Evolutionary conservation across 306 rosid species (phyloP), one percentile per base, ranked within the genome.

Genomic region (Citrullus amarus): DNA sequence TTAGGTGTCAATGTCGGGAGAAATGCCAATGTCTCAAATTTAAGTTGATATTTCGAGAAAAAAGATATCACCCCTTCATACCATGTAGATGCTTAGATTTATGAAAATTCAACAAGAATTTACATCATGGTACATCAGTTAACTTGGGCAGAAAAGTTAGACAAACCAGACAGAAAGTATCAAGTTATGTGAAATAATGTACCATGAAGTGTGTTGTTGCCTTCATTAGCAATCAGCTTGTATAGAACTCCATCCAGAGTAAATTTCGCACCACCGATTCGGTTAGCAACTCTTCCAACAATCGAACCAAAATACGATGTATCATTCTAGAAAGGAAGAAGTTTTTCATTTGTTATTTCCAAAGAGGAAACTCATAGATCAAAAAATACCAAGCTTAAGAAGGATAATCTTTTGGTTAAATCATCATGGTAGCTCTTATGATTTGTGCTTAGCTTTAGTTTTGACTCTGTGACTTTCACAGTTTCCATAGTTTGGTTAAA

Each of bases 141-240:
- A 32, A 77, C 16, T 56, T 46, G 12, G 18, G 34, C 65, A 30
- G 48, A 22, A 71, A 51, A 30, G 15, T 30, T 15, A 22, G 32
- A 20, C 54, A 46, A 75, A 55, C 34, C n/a, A 75, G 36, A 16
- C 4, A 53, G 63, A 32, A 55, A 75, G 11, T 20, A n/a, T 7
- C 18, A 4, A 76, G 77, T 30, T 34, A 51, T 44, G 41, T 25
- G 41, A 48, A 82, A 22, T 15, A 60, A 51, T 44, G 8, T 87
- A 94, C 97, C 98, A 82, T 94, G 98, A 77, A 94, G 90, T 20
- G 85, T 84, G 72, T 89, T 92, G 73, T 92, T 92, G 73, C 90
- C 91, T 54, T 84, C 90, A 81, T 94, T 94, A 39, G 94, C 87
- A 80, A 85, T 82, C 78, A 94, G 63, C 85, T 88, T 92, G 84